Evolutionary conservation across 2,329 filamentous ascomycete species (phyloP).

Genomic region (Pestalotiopsis sp.): DNA sequence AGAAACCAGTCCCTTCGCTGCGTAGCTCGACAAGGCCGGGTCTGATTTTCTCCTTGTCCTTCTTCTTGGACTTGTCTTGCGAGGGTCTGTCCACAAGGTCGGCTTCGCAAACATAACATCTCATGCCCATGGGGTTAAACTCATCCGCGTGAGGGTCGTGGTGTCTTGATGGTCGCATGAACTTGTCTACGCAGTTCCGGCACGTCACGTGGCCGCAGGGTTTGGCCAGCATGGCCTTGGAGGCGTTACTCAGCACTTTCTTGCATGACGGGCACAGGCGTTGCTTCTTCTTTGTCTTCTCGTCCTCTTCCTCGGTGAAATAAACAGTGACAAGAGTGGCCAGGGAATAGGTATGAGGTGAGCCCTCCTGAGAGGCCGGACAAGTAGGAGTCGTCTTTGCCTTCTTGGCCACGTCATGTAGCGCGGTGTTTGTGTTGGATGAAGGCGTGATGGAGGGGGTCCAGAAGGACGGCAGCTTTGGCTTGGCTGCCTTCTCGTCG

Average conservation of each 20-base stretch:
- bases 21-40: slow-evolving; percentile 78
- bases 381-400: slow-evolving; percentile 73
- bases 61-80: slow-evolving; percentile 46
- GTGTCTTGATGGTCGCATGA: slow-evolving; percentile 65
- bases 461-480: slow-evolving; percentile 86
- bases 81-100: slow-evolving; percentile 60
- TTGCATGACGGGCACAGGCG: slow-evolving; percentile 82
- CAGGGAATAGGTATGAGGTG: slow-evolving; percentile 75
- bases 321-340: slow-evolving; percentile 76
- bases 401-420: slow-evolving; percentile 61
- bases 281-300: slow-evolving; percentile 39
- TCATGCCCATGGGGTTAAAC: slow-evolving; percentile 45
- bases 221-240: slow-evolving; percentile 80
- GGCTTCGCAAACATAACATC: slow-evolving; percentile 86
- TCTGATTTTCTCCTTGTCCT: slow-evolving; percentile 58
- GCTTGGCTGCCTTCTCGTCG: slow-evolving; percentile 71
- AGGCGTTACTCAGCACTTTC: slow-evolving; percentile 79
- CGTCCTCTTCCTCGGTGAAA: slow-evolving; percentile 72
- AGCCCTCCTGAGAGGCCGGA: slow-evolving; percentile 69
- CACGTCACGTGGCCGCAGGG: slow-evolving; percentile 93
- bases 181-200: slow-evolving; percentile 80
- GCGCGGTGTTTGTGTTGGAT: slow-evolving; percentile 58
- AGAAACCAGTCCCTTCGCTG: slow-evolving; percentile 91
- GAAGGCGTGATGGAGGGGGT: slow-evolving; percentile 80
- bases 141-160: slow-evolving; percentile 60